phyloP scores from a whole-genome alignment of 1,284 basidiomycete species.

The Farysia itapuensis region DNA sequence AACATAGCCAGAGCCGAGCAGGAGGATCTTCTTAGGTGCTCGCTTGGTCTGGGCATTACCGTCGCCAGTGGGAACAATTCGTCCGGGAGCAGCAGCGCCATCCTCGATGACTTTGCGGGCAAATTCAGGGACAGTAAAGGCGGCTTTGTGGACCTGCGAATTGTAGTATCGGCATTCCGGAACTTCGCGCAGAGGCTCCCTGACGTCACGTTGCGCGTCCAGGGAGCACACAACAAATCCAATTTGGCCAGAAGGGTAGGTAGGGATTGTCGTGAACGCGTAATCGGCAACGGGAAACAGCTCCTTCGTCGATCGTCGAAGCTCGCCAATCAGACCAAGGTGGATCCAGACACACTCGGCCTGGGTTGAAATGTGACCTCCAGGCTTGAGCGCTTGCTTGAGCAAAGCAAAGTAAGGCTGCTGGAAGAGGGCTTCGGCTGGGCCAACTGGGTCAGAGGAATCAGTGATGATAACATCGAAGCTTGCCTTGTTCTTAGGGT shows the following conservation, averaged over 20 bases:
- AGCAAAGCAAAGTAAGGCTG: slow-evolving; percentile 96
- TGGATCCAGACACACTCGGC: slow-evolving; percentile 96
- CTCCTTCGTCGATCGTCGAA: slow-evolving; percentile 72
- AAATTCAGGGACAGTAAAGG: slow-evolving; percentile 92
- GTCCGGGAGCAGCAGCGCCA: slow-evolving; percentile 51
- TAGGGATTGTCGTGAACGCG: slow-evolving; percentile 94
- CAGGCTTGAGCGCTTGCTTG: slow-evolving; percentile 81
- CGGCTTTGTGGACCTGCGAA: slow-evolving; percentile 74
- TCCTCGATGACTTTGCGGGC: slow-evolving; percentile 65
- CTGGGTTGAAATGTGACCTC: slow-evolving; percentile 93
- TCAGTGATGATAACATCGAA: slow-evolving; percentile 99
- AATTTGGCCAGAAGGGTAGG: slow-evolving; percentile 96
- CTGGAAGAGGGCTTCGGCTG: slow-evolving; percentile 91
- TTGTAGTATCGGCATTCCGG: slow-evolving; percentile 76
- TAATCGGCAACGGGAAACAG: slow-evolving; percentile 87
- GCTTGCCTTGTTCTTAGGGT: slow-evolving; percentile 71
- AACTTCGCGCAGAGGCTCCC: slow-evolving; percentile 68
- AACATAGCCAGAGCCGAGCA: slow-evolving; percentile 93
- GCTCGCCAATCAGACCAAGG: slow-evolving; percentile 79
- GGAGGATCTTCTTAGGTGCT: slow-evolving; percentile 73
- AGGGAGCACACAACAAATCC: slow-evolving; percentile 92
- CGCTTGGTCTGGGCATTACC: slow-evolving; percentile 60
- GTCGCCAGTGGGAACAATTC: slow-evolving; percentile 62
- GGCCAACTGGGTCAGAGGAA: slow-evolving; percentile 96
- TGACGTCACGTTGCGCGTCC: slow-evolving; percentile 60